Evolutionary conservation across 179 eudicot species (phyloP), one percentile per base, ranked within the genome.

Genomic region (Camellia oleifera): DNA sequence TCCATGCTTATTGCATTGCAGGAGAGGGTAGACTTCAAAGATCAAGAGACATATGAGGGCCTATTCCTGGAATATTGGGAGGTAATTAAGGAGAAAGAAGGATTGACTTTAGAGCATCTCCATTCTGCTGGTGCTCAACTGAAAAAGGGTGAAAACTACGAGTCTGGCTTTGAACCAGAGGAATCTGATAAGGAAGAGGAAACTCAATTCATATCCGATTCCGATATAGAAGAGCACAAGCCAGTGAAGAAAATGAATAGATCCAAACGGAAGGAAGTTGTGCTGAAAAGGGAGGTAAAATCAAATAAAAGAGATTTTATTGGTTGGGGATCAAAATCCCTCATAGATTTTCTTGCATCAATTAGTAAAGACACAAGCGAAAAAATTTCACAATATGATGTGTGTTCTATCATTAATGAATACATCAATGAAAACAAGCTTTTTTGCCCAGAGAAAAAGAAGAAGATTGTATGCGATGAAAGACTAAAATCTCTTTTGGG

Each of bases 51-150:
- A 45, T 82, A 68, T 69, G 97, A 95, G 86, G 89, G 94, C 53
- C 88, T 95, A 65, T 93, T 90, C 56, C 88, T 78, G 85, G 98
- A 95, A 85, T 95, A 95, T 74, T 95, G 94, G 90, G 89, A 83
- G 83, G 90, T 93, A 58, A 84, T 90, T 8, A 91, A 88, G 82
- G 84, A 83, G 72, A 78, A 77, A 78, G 91, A 89, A 83, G 89
- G 89, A 54, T 76, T 90, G 67, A 80, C 77, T 61, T 32, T 82
- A 42, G 78, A 84, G 32, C 79, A 85, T 85, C 89, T 92, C 56
- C 86, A 82, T 57, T 81, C 85, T 74, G 97, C 95, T 40, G 87
- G 88, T 72, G 72, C 79, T 48, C 85, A 72, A 74, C 32, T 87
- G 80, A 83, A 77, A 81, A 91, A 82, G 79, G 88, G 85, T n/a